phyloP scores from a whole-genome alignment of 306 rosid genomes.

The Abrus pulchellus region DNA sequence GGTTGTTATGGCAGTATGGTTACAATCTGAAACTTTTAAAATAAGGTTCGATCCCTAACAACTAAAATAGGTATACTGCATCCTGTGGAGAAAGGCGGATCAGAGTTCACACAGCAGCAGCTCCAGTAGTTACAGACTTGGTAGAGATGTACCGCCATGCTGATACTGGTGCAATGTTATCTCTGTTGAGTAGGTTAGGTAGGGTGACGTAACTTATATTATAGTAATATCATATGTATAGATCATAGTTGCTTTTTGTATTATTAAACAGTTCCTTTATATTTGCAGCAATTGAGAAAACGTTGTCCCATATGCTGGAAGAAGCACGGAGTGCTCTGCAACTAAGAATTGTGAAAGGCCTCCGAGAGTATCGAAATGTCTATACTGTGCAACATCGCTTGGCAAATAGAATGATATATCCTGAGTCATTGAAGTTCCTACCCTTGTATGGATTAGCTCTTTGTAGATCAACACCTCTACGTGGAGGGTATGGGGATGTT shows the following conservation, averaged over 20 bases:
- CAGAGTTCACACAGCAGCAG: constrained; percentile 95
- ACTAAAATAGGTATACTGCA: constrained; percentile 82
- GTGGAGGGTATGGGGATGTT: constrained; percentile 90
- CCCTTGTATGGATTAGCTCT: constrained; percentile 89
- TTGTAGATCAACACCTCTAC: constrained; percentile 83
- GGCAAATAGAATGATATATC: constrained; percentile 91
- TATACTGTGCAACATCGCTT: constrained; percentile 94
- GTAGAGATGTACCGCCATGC: constrained; percentile 90
- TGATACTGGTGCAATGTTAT: constrained; percentile 89
- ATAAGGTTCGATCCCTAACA: constrained; percentile 60
- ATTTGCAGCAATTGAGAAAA: constrained; percentile 92
- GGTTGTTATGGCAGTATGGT: not conserved
- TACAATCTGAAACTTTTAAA: too few relatives aligned
- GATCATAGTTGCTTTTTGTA: constrained; percentile 47
- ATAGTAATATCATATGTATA: constrained; percentile 31
- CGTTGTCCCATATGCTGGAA: constrained; percentile 84
- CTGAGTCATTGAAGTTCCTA: constrained; percentile 86
- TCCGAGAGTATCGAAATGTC: constrained; percentile 88
- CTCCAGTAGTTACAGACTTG: constrained; percentile 89
- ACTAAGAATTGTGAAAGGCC: constrained; percentile 82
- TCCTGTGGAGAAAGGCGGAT: constrained; percentile 99
- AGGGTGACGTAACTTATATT: constrained; percentile 41
- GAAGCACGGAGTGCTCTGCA: constrained; percentile 88
- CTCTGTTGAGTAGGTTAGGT: constrained; percentile 90
- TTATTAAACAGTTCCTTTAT: constrained; percentile 45